Percentiles rank a stretch among this genome's conserved stretches.
phyloP scores from a whole-genome alignment of 108 stramenopile genomes.

The Cyclotella baltica region DNA sequence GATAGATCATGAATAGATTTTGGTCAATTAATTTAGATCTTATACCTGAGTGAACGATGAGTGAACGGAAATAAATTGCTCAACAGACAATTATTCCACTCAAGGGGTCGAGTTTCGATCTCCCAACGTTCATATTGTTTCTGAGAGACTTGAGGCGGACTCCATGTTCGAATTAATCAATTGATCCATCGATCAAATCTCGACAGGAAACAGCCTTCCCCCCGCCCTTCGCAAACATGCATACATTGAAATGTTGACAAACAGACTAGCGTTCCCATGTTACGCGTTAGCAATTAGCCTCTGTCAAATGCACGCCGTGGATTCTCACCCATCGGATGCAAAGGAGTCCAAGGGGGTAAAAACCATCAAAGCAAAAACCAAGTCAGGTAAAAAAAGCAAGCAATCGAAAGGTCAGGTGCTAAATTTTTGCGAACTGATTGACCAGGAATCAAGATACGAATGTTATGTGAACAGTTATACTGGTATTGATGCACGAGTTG shows the following conservation, averaged over 20 bases:
- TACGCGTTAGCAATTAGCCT: neutral
- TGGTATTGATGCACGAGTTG: neutral
- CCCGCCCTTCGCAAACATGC: too few relatives aligned
- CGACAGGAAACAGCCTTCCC: too few relatives aligned
- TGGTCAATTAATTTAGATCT: too few relatives aligned
- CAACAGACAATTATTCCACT: too few relatives aligned
- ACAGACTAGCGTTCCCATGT: neutral
- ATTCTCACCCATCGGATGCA: neutral
- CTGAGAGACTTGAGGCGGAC: too few relatives aligned
- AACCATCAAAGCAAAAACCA: neutral
- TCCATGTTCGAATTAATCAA: too few relatives aligned
- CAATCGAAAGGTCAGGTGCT: neutral
- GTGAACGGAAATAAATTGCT: too few relatives aligned
- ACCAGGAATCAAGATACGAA: neutral
- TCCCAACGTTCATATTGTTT: too few relatives aligned
- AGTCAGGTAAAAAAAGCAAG: slow-evolving; percentile 4
- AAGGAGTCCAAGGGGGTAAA: neutral
- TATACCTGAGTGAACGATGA: too few relatives aligned
- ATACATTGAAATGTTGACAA: neutral
- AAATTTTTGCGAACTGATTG: neutral
- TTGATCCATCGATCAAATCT: too few relatives aligned
- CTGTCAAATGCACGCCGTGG: neutral
- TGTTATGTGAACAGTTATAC: neutral
- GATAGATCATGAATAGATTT: too few relatives aligned
- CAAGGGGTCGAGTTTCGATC: too few relatives aligned